Evolutionary conservation across 805 yeast genomes (phyloP).

Genomic region (Candida glaebosa): DNA sequence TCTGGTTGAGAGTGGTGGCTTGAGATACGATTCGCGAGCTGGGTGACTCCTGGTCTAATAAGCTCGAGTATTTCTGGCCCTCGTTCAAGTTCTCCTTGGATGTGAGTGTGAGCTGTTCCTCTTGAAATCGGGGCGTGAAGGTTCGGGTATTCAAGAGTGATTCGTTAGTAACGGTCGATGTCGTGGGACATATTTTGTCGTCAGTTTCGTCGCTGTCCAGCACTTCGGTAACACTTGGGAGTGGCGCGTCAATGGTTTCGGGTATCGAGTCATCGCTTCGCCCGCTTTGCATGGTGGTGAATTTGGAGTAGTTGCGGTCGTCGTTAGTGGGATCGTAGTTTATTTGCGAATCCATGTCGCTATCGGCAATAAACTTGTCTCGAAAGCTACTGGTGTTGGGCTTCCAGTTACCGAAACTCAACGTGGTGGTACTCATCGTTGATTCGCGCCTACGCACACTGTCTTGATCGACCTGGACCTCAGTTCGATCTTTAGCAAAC

Average conservation of each 20-base stretch:
- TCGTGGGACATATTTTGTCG: constrained; percentile 10
- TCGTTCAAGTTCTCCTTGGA: constrained; percentile 12
- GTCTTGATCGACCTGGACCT: background rate
- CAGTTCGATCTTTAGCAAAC: constrained; percentile 1
- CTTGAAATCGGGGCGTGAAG: constrained; percentile 21
- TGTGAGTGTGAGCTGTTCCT: constrained; percentile 23
- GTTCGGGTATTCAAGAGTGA: constrained; percentile 23
- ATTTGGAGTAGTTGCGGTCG: constrained; percentile 24
- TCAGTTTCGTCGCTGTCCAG: constrained; percentile 18
- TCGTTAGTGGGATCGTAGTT: constrained; percentile 22
- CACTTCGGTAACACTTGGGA: constrained; percentile 36
- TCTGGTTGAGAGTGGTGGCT: background rate
- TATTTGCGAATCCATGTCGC: constrained; percentile 35
- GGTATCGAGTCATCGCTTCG: constrained; percentile 33
- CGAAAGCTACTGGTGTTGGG: constrained; percentile 52
- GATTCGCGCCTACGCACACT: constrained; percentile 25
- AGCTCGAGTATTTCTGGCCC: constrained; percentile 23
- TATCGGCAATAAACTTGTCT: constrained; percentile 46
- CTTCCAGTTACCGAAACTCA: constrained; percentile 55
- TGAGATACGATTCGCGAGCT: background rate
- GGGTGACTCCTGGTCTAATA: constrained; percentile 12
- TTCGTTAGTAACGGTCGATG: constrained; percentile 15
- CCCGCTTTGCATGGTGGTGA: constrained; percentile 20
- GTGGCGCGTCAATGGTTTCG: constrained; percentile 36
- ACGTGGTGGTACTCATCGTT: constrained; percentile 30